A percentile compares a stretch with the other conserved stretches of the same genome.
phyloP scores from a whole-genome alignment of 208 protist genomes.

The Leishmania lainsoni region DNA sequence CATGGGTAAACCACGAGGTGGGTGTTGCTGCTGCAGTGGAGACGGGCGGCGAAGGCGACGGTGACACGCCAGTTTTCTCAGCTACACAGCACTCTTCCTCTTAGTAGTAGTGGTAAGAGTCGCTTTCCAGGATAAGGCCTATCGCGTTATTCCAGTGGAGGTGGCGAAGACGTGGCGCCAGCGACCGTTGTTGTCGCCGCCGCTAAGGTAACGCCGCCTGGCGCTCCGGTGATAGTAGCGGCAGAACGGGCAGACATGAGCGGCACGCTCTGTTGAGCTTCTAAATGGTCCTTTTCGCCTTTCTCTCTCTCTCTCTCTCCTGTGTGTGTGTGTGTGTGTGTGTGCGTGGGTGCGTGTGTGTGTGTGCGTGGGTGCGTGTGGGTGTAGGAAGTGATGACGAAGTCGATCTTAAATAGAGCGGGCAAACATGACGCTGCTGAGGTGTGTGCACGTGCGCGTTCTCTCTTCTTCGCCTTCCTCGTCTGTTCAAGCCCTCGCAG shows the following conservation, averaged over 20 bases:
- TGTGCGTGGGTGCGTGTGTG: too few relatives aligned
- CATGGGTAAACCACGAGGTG: neutral
- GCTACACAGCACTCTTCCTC: neutral
- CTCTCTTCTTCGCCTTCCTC: neutral
- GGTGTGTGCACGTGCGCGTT: neutral
- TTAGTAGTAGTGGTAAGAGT: slow-evolving; percentile 32
- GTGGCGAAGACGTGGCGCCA: neutral
- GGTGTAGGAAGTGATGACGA: neutral
- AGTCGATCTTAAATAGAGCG: neutral
- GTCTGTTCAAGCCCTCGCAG: neutral
- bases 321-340: neutral
- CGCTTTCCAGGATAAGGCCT: slow-evolving; percentile 19
- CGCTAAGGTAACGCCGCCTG: neutral
- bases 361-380: neutral
- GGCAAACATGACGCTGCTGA: neutral
- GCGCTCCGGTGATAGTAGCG: neutral
- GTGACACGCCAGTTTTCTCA: neutral
- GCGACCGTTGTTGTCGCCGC: neutral
- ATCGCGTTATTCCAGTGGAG: slow-evolving; percentile 32
- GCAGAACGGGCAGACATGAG: neutral
- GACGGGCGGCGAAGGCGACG: neutral
- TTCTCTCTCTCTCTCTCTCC: neutral
- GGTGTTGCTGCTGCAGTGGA: neutral
- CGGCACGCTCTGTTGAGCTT: neutral
- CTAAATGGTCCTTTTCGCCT: neutral